These are phyloP conservation scores for Nothophoma quercina DNA, from an alignment of 2,329 filamentous ascomycete genomes.

Conservation along the genomic window DNA sequence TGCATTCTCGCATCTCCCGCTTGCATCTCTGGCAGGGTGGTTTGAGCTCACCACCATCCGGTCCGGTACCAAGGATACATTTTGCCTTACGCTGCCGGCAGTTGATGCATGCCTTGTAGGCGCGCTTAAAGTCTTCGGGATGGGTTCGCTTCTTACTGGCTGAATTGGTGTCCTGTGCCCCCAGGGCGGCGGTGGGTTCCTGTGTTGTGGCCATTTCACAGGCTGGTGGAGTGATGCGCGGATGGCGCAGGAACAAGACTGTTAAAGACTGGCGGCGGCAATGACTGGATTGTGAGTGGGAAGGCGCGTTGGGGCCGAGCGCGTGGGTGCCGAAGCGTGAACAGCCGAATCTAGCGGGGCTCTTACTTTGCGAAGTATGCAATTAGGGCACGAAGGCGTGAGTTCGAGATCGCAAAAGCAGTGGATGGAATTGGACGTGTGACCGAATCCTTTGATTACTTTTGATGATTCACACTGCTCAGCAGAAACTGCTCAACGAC, in stretches of 20 bases:
- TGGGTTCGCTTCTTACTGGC: constrained; percentile 45
- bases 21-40: constrained; percentile 59
- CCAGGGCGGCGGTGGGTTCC: constrained; percentile 23
- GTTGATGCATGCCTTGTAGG: constrained; percentile 63
- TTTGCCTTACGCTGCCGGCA: constrained; percentile 62
- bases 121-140: constrained; percentile 58
- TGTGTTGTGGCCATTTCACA: constrained; percentile 25
- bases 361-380: not conserved
- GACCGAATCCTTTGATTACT: no score
- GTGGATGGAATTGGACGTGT: not conserved
- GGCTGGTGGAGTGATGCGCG: constrained; percentile 31
- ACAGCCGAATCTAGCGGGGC: constrained; percentile 7
- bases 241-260: constrained; percentile 38
- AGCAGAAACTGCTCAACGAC: not conserved
- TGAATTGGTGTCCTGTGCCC: constrained; percentile 27
- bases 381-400: not conserved
- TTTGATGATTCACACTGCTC: not conserved
- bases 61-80: constrained; percentile 57
- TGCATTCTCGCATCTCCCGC: constrained; percentile 59
- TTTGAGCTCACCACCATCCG: constrained; percentile 52
- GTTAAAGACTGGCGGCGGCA: constrained; percentile 28
- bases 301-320: constrained; percentile 3
- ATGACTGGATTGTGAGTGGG: constrained; percentile 26
- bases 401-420: no score
- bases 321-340: constrained; percentile 10